These are phyloP conservation scores for Lentinula sp. DNA, from an alignment of 768 basidiomycete genomes.

Conservation along the genomic window DNA sequence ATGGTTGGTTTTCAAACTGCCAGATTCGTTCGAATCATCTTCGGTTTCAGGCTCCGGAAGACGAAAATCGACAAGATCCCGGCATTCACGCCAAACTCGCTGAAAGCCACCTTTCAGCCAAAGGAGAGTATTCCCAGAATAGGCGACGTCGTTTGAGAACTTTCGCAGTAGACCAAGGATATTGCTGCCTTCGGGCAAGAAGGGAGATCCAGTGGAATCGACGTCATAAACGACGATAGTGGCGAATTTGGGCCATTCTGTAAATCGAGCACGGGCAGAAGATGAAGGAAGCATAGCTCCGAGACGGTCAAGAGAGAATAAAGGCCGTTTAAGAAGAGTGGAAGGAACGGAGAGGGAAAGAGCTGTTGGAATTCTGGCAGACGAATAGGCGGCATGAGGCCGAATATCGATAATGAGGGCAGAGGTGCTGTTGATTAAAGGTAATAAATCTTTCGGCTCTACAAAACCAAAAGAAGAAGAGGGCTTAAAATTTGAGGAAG, in stretches of 20 bases:
- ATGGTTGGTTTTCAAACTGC: conserved; percentile 15
- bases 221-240: conserved; percentile 84
- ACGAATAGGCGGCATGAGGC: conserved; percentile 66
- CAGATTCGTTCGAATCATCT: conserved; percentile 24
- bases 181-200: conserved; percentile 58
- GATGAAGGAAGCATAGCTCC: conserved; percentile 71
- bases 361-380: conserved; percentile 60
- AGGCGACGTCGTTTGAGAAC: conserved; percentile 44
- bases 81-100: conserved; percentile 50
- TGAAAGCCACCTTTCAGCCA: conserved; percentile 86
- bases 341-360: conserved; percentile 90
- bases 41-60: conserved; percentile 46
- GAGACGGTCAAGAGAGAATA: conserved; percentile 75
- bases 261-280: conserved; percentile 52
- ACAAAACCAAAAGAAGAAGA: background rate
- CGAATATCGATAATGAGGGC: conserved; percentile 84
- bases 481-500: background rate
- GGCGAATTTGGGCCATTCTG: conserved; percentile 47
- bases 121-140: conserved; percentile 47
- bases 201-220: conserved; percentile 40
- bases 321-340: conserved; percentile 86
- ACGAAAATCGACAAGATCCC: conserved; percentile 45
- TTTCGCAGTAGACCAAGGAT: conserved; percentile 71
- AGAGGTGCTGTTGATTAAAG: conserved; percentile 22
- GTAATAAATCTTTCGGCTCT: background rate